Evolutionary conservation across 805 yeast genomes (phyloP).

Genomic region (Candida wancherniae): DNA sequence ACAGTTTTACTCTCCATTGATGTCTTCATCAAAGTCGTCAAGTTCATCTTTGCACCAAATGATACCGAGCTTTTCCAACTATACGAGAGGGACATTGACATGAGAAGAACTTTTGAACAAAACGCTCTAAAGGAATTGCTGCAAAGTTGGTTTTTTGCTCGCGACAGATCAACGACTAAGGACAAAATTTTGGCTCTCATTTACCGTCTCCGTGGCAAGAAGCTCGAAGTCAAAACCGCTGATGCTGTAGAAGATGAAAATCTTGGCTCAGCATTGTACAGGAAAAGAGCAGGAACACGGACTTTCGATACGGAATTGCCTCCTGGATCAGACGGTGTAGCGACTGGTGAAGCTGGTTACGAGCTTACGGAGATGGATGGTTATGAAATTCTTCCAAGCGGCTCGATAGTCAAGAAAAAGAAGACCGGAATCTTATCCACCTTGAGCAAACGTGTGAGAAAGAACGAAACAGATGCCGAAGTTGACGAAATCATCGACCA

Average conservation of each 20-base stretch:
- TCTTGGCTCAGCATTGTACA: slow-evolving; percentile 30
- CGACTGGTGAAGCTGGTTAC: slow-evolving; percentile 24
- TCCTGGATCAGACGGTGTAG: slow-evolving; percentile 40
- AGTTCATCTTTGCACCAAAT: slow-evolving; percentile 53
- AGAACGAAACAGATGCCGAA: slow-evolving; percentile 35
- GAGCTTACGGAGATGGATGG: slow-evolving; percentile 29
- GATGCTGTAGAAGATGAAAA: slow-evolving; percentile 13
- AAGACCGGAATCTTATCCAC: slow-evolving; percentile 20
- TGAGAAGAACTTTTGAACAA: slow-evolving; percentile 67
- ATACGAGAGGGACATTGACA: slow-evolving; percentile 62
- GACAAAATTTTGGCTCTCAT: slow-evolving; percentile 7
- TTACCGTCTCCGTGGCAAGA: slow-evolving; percentile 17
- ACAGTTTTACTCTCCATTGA: slow-evolving; percentile 65
- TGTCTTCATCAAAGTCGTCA: slow-evolving; percentile 52
- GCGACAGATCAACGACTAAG: slow-evolving; percentile 34
- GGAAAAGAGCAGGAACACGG: slow-evolving; percentile 48
- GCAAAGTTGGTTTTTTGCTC: slow-evolving; percentile 73
- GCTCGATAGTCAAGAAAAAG: slow-evolving; percentile 50
- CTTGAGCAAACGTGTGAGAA: slow-evolving; percentile 37
- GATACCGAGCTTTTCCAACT: slow-evolving; percentile 78
- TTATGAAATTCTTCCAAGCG: slow-evolving; percentile 69
- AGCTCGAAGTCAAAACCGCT: slow-evolving; percentile 9
- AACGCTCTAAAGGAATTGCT: slow-evolving; percentile 67
- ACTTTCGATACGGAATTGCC: slow-evolving; percentile 46
- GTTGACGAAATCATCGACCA: slow-evolving; percentile 53